Conservation (phyloP, 2,329 filamentous ascomycete genomes). For the Monilinia polystroma region DNA sequence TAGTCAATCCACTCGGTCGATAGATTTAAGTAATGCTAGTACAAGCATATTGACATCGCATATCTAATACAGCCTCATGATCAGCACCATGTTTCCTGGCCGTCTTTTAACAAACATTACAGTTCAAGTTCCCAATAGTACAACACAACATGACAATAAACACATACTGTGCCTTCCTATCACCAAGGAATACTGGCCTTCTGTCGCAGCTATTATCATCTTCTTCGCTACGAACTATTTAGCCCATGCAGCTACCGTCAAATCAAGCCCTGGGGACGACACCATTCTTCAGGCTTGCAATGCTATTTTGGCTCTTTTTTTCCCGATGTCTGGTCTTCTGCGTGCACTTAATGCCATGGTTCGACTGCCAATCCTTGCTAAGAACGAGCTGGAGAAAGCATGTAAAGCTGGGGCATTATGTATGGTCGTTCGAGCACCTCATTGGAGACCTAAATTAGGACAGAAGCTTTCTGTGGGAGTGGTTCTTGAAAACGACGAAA, state of each 20-base stretch:
- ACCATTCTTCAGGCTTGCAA: conserved; percentile 7
- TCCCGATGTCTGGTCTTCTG: conserved; percentile 29
- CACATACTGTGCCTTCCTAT: conserved; percentile 9
- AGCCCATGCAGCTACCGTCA: conserved; percentile 34
- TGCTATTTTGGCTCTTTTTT: conserved; percentile 23
- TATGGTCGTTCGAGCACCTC: conserved; percentile 30
- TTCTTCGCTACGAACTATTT: conserved; percentile 37
- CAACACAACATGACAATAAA: conserved; percentile 7
- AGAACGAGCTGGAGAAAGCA: conserved; percentile 23
- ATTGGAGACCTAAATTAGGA: conserved; percentile 25
- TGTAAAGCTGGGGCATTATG: conserved; percentile 32
- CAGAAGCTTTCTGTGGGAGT: conserved; percentile 11
- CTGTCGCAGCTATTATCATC: conserved; percentile 27
- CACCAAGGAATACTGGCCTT: conserved; percentile 2
- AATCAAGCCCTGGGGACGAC: conserved; percentile 29
- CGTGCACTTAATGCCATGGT: conserved; percentile 26
- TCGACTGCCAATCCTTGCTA: neutral
- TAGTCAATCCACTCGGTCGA: neutral
- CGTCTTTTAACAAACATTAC: conserved; percentile 2
- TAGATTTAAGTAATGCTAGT: neutral
- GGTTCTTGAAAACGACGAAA: neutral
- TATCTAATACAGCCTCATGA: neutral
- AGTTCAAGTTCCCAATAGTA: neutral
- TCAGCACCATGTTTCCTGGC: neutral
- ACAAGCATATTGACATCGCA: neutral